Base-by-base conservation (phyloP, 164 flowering plant species). In the Vitis amurensis region DNA sequence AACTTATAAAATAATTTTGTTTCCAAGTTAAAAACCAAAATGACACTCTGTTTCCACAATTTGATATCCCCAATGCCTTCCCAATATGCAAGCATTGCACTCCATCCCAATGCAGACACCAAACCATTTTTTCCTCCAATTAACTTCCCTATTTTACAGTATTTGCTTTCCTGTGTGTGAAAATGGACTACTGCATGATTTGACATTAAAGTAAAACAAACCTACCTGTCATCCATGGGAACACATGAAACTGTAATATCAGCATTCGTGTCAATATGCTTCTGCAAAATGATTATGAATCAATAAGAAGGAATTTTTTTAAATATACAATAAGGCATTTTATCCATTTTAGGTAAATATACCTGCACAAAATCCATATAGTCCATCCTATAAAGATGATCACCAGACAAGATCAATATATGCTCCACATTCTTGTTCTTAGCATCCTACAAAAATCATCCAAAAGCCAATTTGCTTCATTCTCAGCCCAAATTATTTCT, bases 331-430 rank as follows among this genome's bases (percentile, higher is more conserved):
- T 3, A 3, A 37, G 44, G 44, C 2, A 37, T 4, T 6, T 37
- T 37, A 3, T 37, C 44, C 44, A 37, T 37, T 3, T 37, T 37
- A 37, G 7, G 44, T 37, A 37, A 37, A 37, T 37, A 37, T 76
- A 89, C 98, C 94, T 94, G 94, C 76, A 94, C 87, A 75, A 94
- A 91, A 64, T 94, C 93, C 95, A 87, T 91, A 67, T 94, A 94
- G 74, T 94, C 83, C 97, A 92, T 92, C 49, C 98, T 80, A 74
- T 92, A 94, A 50, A 94, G 95, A 85, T 94, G 98, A 80, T 94
- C 98, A 5, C 98, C 98, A n/a, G 98, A 88, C 79, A 94, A 75
- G 59, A 94, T 87, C 76, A 94, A 37, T 52, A 92, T 89, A 78
- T 94, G 80, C 80, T 94, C 95, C 53, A 92, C 81, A 74, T 89